Evolutionary conservation across 257 asterid species (phyloP).

Genomic region (Gentiana straminea): DNA sequence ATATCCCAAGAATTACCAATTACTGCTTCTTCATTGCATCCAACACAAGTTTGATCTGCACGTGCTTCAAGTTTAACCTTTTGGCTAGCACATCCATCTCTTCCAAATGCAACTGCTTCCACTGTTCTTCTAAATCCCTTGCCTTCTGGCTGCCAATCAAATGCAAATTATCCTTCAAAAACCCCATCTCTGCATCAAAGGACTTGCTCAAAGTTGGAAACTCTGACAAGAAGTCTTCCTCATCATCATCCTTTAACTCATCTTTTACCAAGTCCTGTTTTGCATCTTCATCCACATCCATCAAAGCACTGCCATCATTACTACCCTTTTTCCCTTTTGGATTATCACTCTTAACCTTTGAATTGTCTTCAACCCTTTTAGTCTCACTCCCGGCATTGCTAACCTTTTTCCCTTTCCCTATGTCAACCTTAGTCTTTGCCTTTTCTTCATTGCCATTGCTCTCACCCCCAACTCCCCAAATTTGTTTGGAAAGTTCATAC

Average conservation of each 20-base stretch:
- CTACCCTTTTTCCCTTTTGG: conserved; percentile 1
- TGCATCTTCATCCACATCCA: conserved; percentile 1
- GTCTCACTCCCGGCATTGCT: background rate
- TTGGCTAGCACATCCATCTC: conserved; percentile 27
- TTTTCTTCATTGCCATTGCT: conserved; percentile 2
- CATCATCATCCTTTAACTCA: conserved; percentile 6
- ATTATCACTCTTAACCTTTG: background rate
- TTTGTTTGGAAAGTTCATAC: conserved; percentile 32
- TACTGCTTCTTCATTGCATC: conserved; percentile 10
- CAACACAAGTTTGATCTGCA: conserved; percentile 26
- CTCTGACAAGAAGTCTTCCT: conserved; percentile 19
- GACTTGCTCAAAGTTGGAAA: conserved; percentile 33
- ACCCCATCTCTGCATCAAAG: conserved; percentile 1
- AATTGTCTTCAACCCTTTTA: background rate
- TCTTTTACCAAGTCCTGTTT: background rate
- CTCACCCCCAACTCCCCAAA: conserved; percentile 30
- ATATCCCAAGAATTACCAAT: too few species aligned
- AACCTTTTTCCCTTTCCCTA: conserved; percentile 4
- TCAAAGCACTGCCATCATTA: conserved; percentile 4
- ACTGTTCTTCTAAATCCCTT: conserved; percentile 41
- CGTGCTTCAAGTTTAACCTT: conserved; percentile 27
- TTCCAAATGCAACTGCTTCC: conserved; percentile 38
- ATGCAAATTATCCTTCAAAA: conserved; percentile 24
- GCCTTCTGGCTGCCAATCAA: conserved; percentile 34
- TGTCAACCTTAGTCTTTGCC: conserved; percentile 5